Evolutionary conservation across 768 basidiomycete species (phyloP).

Genomic region (Cytidiella melzeri): DNA sequence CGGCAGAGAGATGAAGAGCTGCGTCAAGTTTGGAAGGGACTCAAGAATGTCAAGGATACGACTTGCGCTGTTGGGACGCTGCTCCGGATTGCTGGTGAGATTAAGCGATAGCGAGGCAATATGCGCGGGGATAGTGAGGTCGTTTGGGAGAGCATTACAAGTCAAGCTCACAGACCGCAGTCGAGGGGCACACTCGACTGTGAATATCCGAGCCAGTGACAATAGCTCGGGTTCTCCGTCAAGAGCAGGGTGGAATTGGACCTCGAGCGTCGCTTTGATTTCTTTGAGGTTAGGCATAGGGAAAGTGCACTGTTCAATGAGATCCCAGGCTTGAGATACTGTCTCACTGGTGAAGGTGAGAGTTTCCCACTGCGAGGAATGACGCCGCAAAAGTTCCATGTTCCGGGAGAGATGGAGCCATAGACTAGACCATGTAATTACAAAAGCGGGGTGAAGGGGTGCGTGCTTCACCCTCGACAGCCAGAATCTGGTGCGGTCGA

Average conservation of each 20-base stretch:
- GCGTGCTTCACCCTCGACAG: conserved; percentile 39
- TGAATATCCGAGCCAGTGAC: conserved; percentile 11
- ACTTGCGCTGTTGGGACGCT: conserved; percentile 18
- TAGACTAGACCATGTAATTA: conserved; percentile 22
- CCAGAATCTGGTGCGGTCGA: conserved; percentile 42
- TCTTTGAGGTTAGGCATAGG: conserved; percentile 32
- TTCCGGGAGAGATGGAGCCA: conserved; percentile 27
- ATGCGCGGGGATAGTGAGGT: conserved; percentile 28
- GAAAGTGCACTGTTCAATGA: conserved; percentile 32
- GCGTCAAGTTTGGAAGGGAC: conserved; percentile 33
- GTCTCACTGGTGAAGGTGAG: conserved; percentile 35
- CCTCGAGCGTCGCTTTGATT: conserved; percentile 21
- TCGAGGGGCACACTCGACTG: conserved; percentile 12
- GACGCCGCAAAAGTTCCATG: conserved; percentile 35
- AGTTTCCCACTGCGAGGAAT: conserved; percentile 37
- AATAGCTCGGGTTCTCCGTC: conserved; percentile 9
- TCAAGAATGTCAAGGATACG: conserved; percentile 27
- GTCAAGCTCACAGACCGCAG: conserved; percentile 11
- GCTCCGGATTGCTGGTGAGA: conserved; percentile 11
- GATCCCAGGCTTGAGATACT: conserved; percentile 31
- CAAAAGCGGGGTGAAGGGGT: conserved; percentile 40
- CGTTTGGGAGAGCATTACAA: conserved; percentile 13
- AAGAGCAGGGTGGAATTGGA: conserved; percentile 5
- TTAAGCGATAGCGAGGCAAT: conserved; percentile 13
- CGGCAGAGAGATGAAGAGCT: conserved; percentile 36